Evolutionary conservation across 2,329 filamentous ascomycete genomes (phyloP), one percentile per base, ranked within the genome.

Genomic region (Aureobasidium lini): DNA sequence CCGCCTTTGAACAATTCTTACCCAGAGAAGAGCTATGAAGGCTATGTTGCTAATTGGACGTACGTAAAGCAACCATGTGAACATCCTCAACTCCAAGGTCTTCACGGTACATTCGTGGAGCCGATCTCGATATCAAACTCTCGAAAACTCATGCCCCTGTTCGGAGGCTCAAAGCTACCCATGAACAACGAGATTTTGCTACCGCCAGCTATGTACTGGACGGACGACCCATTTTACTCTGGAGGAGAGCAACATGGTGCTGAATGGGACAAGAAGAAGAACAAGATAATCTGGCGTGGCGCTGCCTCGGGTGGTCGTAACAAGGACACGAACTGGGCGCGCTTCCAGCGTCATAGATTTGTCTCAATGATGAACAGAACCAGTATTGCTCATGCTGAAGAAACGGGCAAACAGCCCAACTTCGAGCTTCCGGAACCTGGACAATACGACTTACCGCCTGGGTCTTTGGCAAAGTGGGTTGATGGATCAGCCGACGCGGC

Each of bases 331-430:
- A 90, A 85, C 65, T 91, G 88, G 88, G 81, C 77, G 10, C 81
- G 84, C 0, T 90, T 90, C 67, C 87, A 91, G 63, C 83, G 88
- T 3, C 88, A 90, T 67, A 85, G 88, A 1, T 89, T 91, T 67
- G 80, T 90, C 1, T 78, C 84, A 47, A 87, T 90, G 84, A 81
- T 85, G 67, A 90, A 91, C 65, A 81, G 77, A 10, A 87, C 85
- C 7, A 79, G 77, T 60, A 75, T 88, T 4, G 66, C 67, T 6
- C 67, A 71, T 6, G 81, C 80, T 2, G 81, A 86, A 64, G 69
- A 69, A 58, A 64, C 65, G 50, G 69, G 65, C 23, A 62, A 64
- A 46, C 69, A 71, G 4, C 71, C 71, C 16, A 77, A 76, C 39
- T 73, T 75, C 62, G 69, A 67, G 7, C 57, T 81, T 60, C 70